Percentiles rank a stretch among this genome's conserved stretches.
Conservation (phyloP, 1,284 basidiomycete species). For the Pseudomicrostroma phylloplanum region DNA sequence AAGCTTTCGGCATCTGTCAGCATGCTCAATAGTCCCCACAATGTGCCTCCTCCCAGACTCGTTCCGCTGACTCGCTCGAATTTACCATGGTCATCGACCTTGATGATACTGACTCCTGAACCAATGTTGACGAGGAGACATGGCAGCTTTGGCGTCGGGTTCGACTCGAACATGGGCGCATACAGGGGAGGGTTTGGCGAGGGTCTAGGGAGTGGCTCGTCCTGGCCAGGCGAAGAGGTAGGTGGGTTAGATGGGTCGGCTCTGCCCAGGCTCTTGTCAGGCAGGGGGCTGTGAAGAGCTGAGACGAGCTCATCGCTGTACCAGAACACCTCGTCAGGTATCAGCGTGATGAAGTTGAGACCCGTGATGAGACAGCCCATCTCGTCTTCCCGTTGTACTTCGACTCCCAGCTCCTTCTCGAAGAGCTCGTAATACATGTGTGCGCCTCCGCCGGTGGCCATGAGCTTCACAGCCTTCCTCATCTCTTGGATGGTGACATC, state of each 20-base stretch:
- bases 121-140: slow-evolving; percentile 98
- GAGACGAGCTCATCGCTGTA: slow-evolving; percentile 91
- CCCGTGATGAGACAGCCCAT: slow-evolving; percentile 98
- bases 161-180: slow-evolving; percentile 72
- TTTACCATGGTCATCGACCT: slow-evolving; percentile 86
- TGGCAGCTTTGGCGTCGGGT: slow-evolving; percentile 72
- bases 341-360: slow-evolving; percentile 89
- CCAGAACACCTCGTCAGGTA: slow-evolving; percentile 96
- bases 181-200: slow-evolving; percentile 86
- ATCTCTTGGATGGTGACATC: slow-evolving; percentile 82
- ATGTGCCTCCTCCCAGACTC: slow-evolving; percentile 94
- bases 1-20: slow-evolving; percentile 92
- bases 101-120: slow-evolving; percentile 94
- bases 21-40: slow-evolving; percentile 92
- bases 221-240: slow-evolving; percentile 9
- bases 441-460: slow-evolving; percentile 96
- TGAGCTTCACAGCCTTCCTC: slow-evolving; percentile 87
- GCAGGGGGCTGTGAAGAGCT: slow-evolving; percentile 30
- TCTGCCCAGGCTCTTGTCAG: slow-evolving; percentile 24
- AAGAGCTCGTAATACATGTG: slow-evolving; percentile 88
- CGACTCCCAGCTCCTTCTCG: slow-evolving; percentile 68
- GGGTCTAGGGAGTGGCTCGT: slow-evolving; percentile 69
- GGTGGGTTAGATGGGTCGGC: slow-evolving; percentile 7
- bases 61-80: slow-evolving; percentile 97
- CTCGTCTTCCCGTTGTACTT: slow-evolving; percentile 84